phyloP scores from a whole-genome alignment of 2,329 filamentous ascomycete species.

The Hirsutella thompsonii region DNA sequence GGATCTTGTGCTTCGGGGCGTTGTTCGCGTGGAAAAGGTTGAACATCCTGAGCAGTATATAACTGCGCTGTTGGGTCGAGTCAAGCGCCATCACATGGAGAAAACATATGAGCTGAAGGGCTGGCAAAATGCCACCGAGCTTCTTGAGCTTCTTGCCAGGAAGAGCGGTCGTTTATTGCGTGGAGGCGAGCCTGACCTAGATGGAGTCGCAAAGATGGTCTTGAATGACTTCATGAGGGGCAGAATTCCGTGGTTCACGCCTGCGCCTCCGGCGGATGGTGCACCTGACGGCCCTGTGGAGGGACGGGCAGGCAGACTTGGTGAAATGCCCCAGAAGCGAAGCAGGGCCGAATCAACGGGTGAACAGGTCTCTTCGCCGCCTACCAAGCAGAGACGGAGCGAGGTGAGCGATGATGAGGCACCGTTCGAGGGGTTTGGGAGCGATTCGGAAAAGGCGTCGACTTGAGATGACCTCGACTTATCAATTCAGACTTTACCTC shows the following conservation, averaged over 20 bases:
- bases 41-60: constrained; percentile 96
- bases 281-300: constrained; percentile 41
- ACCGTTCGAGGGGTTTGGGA: constrained; percentile 22
- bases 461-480: constrained; percentile 19
- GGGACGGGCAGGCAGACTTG: constrained; percentile 64
- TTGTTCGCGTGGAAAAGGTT: constrained; percentile 90
- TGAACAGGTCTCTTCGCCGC: constrained; percentile 22
- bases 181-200: constrained; percentile 88
- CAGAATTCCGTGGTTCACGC: constrained; percentile 92
- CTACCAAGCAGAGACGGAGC: constrained; percentile 16
- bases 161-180: constrained; percentile 79
- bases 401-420: constrained; percentile 23
- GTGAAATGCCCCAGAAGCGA: constrained; percentile 80
- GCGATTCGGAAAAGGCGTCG: constrained; percentile 18
- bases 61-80: constrained; percentile 62
- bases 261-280: constrained; percentile 51
- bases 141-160: constrained; percentile 74
- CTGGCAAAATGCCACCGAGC: constrained; percentile 65
- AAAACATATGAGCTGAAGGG: constrained; percentile 82
- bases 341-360: constrained; percentile 42
- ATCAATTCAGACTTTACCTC: too few species aligned
- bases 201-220: constrained; percentile 93
- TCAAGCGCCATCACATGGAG: constrained; percentile 79
- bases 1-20: constrained; percentile 80
- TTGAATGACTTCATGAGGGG: constrained; percentile 92